Evolutionary conservation across 768 basidiomycete species (phyloP), one percentile per base, ranked within the genome.

Genomic region (Kwoniella heveanensis): DNA sequence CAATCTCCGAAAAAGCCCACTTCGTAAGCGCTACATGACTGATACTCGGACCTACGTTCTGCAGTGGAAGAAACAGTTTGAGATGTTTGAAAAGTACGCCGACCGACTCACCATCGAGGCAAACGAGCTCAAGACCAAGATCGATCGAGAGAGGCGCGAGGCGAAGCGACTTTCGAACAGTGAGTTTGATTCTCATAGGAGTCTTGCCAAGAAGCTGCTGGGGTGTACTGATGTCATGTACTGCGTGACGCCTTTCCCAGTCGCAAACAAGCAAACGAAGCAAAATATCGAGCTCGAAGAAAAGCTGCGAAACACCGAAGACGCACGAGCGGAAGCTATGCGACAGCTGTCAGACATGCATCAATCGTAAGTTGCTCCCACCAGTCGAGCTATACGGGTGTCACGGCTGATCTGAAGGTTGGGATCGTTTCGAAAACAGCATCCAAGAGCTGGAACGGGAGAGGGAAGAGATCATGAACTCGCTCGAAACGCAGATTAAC

Each of bases 61-160:
- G 7, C 51, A 78, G 51, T 95, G 92, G 92, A 84, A 91, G 62
- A 89, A 92, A 80, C 94, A 93, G 76, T 95, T 95, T 71, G 90
- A 93, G 54, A 89, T 90, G 15, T 95, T 96, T 69, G 93, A 96
- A 79, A 88, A 89, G 79, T 93, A 94, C 76, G 92, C 93, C 8
- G 92, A 94, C 82, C 89, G 90, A 74, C 84, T 96, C 0, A 67
- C 71, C 6, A 44, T 53, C 17, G 93, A 96, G 80, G 92, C 92
- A 37, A 86, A 85, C 30, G 91, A 95, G 62, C 82, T 96, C 68
- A 84, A 91, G 68, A 79, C 85, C 27, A 93, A 91, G 83, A 92
- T 95, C 77, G 91, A 90, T 78, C 90, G 88, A 81, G 92, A 95
- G 80, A 90, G 92, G 77, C 83, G 87, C 63, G 92, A 95, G 82